These are phyloP conservation scores for Fusarium sulawesiense DNA, from an alignment of 2,329 filamentous ascomycete genomes.

Conservation along the genomic window DNA sequence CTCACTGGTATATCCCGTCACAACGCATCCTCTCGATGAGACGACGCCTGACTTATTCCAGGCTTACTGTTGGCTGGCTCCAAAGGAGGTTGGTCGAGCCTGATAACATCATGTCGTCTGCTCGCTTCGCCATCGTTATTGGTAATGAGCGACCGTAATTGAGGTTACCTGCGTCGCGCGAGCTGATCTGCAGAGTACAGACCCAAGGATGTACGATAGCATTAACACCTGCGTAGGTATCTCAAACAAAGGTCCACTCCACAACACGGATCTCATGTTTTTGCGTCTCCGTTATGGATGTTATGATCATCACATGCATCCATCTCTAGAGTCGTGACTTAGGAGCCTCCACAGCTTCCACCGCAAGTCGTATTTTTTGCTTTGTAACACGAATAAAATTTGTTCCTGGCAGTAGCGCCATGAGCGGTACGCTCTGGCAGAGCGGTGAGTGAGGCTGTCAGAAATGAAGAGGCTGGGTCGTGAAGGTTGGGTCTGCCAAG, in stretches of 20 bases:
- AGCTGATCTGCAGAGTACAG: conserved; percentile 11
- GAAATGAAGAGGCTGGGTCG: conserved; percentile 26
- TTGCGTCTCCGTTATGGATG: conserved; percentile 24
- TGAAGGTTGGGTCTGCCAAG: conserved; percentile 1
- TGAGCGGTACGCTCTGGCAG: conserved; percentile 1
- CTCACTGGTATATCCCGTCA: conserved; percentile 10
- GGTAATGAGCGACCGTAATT: conserved; percentile 7
- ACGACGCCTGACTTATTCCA: conserved; percentile 25
- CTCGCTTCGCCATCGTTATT: conserved; percentile 16
- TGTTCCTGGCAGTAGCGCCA: conserved; percentile 19
- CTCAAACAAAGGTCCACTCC: conserved; percentile 5
- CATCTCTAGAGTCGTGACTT: neutral
- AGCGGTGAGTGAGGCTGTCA: conserved; percentile 26
- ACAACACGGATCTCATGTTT: conserved; percentile 8
- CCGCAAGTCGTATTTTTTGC: conserved; percentile 15
- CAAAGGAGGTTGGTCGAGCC: conserved; percentile 12
- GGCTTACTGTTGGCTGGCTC: conserved; percentile 14
- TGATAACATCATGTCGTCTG: conserved; percentile 23
- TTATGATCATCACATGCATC: conserved; percentile 24
- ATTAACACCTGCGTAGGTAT: conserved; percentile 8
- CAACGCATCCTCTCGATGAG: conserved; percentile 13
- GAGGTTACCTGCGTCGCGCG: conserved; percentile 4
- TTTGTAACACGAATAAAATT: conserved; percentile 16
- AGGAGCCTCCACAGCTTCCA: conserved; percentile 30
- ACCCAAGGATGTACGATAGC: conserved; percentile 1